Percentiles rank a stretch among this genome's conserved stretches.
Evolutionary conservation across 1,284 basidiomycete genomes (phyloP).

Genomic region (Ganoderma lucidum): DNA sequence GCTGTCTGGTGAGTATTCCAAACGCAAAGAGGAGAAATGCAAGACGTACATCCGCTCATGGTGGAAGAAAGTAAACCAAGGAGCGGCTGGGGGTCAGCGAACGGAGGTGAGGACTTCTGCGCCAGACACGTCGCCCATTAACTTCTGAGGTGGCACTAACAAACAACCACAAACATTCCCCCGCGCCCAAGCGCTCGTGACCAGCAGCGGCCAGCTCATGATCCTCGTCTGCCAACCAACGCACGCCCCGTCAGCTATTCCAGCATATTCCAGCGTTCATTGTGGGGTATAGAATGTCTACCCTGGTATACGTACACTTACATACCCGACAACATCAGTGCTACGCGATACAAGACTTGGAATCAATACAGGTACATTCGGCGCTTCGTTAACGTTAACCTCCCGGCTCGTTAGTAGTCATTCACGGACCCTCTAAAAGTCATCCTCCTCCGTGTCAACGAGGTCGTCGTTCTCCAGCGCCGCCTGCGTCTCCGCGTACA

Average conservation of each 20-base stretch:
- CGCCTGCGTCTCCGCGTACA: conserved; percentile 85
- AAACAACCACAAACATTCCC: conserved; percentile 39
- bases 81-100: conserved; percentile 40
- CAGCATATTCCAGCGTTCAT: not conserved
- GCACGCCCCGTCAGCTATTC: not conserved
- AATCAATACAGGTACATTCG: not conserved
- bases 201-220: not conserved
- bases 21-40: not conserved
- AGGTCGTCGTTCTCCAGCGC: conserved; percentile 79
- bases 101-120: conserved; percentile 19
- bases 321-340: conserved; percentile 2
- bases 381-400: not conserved
- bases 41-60: conserved; percentile 50
- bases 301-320: conserved; percentile 11
- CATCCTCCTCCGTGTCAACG: conserved; percentile 69
- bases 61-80: conserved; percentile 38
- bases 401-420: not conserved
- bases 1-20: conserved; percentile 15
- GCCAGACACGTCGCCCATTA: conserved; percentile 29
- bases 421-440: conserved; percentile 24
- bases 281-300: conserved; percentile 11
- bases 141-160: conserved; percentile 40
- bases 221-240: not conserved
- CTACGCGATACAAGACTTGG: not conserved
- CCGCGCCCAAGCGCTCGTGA: not conserved